Base-by-base conservation (phyloP, 2,329 filamentous ascomycete species). In the Aspergillus ruber region DNA sequence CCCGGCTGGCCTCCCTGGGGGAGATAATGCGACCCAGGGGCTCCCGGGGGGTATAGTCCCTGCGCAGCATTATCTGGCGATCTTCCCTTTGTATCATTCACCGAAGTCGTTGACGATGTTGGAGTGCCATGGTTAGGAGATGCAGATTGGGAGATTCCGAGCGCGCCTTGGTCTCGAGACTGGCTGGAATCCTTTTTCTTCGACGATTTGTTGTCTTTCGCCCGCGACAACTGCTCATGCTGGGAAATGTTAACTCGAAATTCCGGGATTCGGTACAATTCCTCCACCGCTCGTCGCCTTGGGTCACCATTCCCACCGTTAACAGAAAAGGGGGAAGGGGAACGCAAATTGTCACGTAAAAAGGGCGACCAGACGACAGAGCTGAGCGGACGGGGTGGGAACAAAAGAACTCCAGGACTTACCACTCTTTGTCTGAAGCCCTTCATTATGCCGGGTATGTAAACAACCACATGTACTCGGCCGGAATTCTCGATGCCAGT, bases 371-470 rank as follows among this genome's bases (percentile, higher is more conserved):
- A 45, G 48, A 42, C 40, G 42, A 52, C 21, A 48, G 45, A 44
- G 9, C 36, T 18, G n/a, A 10, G 17, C 6, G 17, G n/a, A 36
- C n/a, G 5, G n/a, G 33, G n/a, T 12, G 29, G 29, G 29, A 18
- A n/a, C 25, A 29, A 36, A 36, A n/a, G 45, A 51, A 56, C 9
- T 10, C 25, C 25, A 29, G 25, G 10, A 83, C 88, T 80, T 83
- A 95, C 90, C 79, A 96, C 90, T 86, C 88, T 88, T 79, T 95
- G 89, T 75, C 90, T 87, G 74, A 97, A 95, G 71, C 89, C 87
- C 78, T 95, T 96, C 91, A 97, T 96, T 74, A 80, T 86, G 73
- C 71, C 72, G 49, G 51, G 51, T 59, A 58, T 54, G 53, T 52
- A 57, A 55, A 56, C 50, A 59, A 54, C 64, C 60, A 60, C 65